A percentile compares a stretch with the other conserved stretches of the same genome.
These are phyloP conservation scores for Penicillium ochrochloron DNA, from an alignment of 495 filamentous ascomycete genomes.

Conservation along the genomic window DNA sequence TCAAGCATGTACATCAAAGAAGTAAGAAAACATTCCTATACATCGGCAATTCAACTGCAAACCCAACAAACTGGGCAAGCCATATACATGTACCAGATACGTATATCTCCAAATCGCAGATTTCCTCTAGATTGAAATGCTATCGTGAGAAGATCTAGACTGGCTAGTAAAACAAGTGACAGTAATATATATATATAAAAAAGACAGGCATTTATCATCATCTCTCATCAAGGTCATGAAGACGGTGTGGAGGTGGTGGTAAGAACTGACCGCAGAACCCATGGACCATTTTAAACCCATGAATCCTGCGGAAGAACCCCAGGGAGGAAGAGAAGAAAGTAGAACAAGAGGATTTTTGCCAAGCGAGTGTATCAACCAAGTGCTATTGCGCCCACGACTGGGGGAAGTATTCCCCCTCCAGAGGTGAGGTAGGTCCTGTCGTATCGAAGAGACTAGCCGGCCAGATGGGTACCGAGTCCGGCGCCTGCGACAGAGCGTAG, in stretches of 20 bases:
- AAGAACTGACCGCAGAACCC: constrained; percentile 13
- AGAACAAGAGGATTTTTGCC: constrained; percentile 24
- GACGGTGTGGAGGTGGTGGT: constrained; percentile 57
- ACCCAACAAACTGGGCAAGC: background rate
- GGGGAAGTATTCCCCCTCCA: constrained; percentile 43
- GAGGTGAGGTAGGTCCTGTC: constrained; percentile 29
- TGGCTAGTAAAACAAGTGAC: constrained; percentile 46
- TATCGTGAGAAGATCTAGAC: constrained; percentile 46
- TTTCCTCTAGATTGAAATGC: constrained; percentile 42
- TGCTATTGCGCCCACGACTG: constrained; percentile 46
- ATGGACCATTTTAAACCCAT: constrained; percentile 5
- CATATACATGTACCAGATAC: background rate
- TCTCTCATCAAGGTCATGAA: constrained; percentile 60
- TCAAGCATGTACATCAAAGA: background rate
- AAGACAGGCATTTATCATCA: constrained; percentile 54
- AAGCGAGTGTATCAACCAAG: constrained; percentile 8
- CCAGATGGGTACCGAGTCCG: constrained; percentile 46
- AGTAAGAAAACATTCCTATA: background rate
- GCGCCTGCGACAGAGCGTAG: constrained; percentile 41
- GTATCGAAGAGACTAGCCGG: constrained; percentile 42
- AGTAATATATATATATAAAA: constrained; percentile 27
- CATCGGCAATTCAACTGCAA: constrained; percentile 1
- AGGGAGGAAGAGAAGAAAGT: constrained; percentile 21
- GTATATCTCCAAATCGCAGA: constrained; percentile 29
- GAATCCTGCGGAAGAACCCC: constrained; percentile 12